phyloP scores from a whole-genome alignment of 1,284 basidiomycete genomes.

The Moesziomyces antarcticus region DNA sequence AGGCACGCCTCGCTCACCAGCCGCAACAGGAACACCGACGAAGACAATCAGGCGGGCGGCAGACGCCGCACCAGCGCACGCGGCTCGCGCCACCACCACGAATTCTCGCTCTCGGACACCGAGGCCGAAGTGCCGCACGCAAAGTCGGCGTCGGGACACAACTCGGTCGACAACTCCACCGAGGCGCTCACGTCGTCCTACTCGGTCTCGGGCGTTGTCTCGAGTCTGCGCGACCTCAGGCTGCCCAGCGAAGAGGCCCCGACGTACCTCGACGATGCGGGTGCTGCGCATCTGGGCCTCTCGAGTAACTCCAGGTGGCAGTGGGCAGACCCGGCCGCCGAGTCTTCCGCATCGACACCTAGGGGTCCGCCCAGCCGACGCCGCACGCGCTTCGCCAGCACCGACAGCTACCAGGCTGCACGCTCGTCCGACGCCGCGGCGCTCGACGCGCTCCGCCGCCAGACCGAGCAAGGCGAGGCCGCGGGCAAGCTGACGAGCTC shows the following conservation, averaged over 20 bases:
- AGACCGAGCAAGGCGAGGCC: constrained; percentile 21
- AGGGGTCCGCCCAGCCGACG: constrained; percentile 14
- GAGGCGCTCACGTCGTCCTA: constrained; percentile 12
- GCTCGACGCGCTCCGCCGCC: constrained; percentile 30
- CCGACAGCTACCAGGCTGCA: constrained; percentile 23
- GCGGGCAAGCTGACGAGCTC: constrained; percentile 68
- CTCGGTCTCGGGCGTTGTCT: constrained; percentile 22
- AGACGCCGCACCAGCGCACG: neutral
- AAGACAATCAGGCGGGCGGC: neutral
- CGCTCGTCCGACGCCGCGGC: constrained; percentile 16
- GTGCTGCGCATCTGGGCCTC: constrained; percentile 28
- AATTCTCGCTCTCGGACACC: constrained; percentile 52
- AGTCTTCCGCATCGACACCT: constrained; percentile 18
- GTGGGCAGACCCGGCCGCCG: constrained; percentile 28
- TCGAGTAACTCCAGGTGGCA: constrained; percentile 36
- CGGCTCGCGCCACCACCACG: constrained; percentile 30
- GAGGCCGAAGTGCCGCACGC: constrained; percentile 48
- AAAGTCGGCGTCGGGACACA: constrained; percentile 30
- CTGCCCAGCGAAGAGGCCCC: constrained; percentile 33
- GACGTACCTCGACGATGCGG: constrained; percentile 25
- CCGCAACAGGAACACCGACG: constrained; percentile 12
- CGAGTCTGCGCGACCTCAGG: constrained; percentile 27
- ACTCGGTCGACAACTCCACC: constrained; percentile 24
- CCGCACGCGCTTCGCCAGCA: constrained; percentile 37
- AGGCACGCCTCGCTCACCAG: constrained; percentile 26